Evolutionary conservation across 176 grass and related monocot genomes (phyloP).

Genomic region (Zoysia japonica): DNA sequence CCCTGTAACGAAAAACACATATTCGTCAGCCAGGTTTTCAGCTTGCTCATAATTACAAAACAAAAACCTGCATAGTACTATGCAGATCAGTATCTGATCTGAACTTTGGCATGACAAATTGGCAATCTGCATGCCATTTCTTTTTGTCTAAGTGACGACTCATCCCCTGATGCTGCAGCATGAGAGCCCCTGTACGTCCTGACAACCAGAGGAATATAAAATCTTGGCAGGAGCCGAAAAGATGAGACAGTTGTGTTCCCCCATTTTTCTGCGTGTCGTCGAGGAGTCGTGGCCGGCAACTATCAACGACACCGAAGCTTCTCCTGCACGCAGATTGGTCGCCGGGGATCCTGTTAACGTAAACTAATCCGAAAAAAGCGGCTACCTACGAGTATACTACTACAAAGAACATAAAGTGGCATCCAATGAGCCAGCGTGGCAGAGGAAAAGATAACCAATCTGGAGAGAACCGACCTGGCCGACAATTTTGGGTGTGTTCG

Average conservation of each 20-base stretch:
- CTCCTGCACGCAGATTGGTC: conserved; percentile 39
- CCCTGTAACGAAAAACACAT: conserved; percentile 37
- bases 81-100: background rate
- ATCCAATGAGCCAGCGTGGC: conserved; percentile 16
- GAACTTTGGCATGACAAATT: background rate
- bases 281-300: conserved; percentile 50
- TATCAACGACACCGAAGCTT: conserved; percentile 46
- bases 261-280: background rate
- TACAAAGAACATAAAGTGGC: conserved; percentile 10
- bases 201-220: conserved; percentile 18
- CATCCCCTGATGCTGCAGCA: background rate
- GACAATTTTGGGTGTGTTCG: background rate
- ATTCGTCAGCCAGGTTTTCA: conserved; percentile 20
- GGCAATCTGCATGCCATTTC: conserved; percentile 15
- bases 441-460: background rate
- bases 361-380: conserved; percentile 3
- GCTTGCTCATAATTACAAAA: background rate
- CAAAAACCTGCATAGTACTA: background rate
- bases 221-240: conserved; percentile 32
- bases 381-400: background rate
- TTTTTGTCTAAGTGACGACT: background rate
- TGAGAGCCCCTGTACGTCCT: conserved; percentile 17
- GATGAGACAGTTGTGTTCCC: conserved; percentile 41
- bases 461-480: background rate
- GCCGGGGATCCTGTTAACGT: background rate